Percentiles rank a stretch among this genome's conserved stretches.
Conservation (phyloP, 345 rosid species). For the Acer campestre region DNA sequence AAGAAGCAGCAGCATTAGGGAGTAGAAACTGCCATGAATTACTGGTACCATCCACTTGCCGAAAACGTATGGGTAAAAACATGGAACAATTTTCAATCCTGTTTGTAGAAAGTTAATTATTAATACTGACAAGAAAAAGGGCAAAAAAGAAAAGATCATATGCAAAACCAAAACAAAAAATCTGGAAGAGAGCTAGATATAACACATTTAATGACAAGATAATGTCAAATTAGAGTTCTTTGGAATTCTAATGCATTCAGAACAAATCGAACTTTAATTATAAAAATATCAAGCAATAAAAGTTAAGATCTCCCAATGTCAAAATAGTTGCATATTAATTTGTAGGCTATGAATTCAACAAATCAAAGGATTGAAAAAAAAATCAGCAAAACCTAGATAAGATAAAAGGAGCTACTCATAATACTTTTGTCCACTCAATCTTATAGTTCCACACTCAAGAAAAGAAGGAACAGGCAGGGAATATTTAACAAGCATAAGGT, state of each 20-base stretch:
- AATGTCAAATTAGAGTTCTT: not conserved
- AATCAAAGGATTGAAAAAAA: not conserved
- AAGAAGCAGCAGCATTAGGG: slow-evolving; percentile 88
- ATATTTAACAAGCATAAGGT: slow-evolving; percentile 8
- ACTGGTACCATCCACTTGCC: slow-evolving; percentile 72
- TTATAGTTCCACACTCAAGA: slow-evolving; percentile 1
- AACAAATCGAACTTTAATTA: not conserved
- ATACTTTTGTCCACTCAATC: not conserved
- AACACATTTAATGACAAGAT: not conserved
- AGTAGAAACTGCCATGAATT: slow-evolving; percentile 91
- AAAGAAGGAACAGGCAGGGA: not conserved
- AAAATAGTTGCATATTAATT: not conserved
- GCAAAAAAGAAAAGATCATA: not conserved
- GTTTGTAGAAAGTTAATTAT: slow-evolving; percentile 31
- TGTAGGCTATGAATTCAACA: not conserved
- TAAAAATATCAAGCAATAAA: not conserved
- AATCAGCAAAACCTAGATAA: not conserved
- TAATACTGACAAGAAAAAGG: not conserved
- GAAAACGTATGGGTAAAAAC: slow-evolving; percentile 79
- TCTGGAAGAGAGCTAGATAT: not conserved
- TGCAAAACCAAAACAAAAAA: slow-evolving; percentile 6
- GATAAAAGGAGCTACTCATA: not conserved
- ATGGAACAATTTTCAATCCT: slow-evolving; percentile 95
- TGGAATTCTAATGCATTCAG: not conserved
- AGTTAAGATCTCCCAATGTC: not conserved